A percentile compares a stretch with the other conserved stretches of the same genome.
Conservation (phyloP, 2,329 filamentous ascomycete species). For the Paecilomyces formosus region DNA sequence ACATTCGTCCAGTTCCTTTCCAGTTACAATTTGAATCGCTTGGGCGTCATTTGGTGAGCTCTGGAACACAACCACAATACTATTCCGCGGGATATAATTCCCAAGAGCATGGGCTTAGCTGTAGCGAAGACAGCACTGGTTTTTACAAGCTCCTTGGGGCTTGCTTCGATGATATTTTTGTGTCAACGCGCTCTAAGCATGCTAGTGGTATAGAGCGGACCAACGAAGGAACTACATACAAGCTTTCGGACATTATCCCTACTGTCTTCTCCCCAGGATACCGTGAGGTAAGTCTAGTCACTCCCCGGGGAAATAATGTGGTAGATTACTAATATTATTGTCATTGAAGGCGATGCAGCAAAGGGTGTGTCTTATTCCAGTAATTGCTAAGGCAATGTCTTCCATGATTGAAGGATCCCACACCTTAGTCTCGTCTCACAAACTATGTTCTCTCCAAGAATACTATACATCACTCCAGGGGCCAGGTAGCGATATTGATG, state of each 20-base stretch:
- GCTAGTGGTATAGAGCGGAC: slow-evolving; percentile 1
- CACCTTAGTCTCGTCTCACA: slow-evolving; percentile 9
- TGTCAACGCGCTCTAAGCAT: neutral
- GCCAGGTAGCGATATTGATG: neutral
- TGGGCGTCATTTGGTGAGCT: neutral
- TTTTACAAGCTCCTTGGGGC: slow-evolving; percentile 16
- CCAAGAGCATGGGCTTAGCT: neutral
- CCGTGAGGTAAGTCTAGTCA: slow-evolving; percentile 16
- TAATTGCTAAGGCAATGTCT: slow-evolving; percentile 26
- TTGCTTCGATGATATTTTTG: slow-evolving; percentile 17
- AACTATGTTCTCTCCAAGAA: slow-evolving; percentile 6
- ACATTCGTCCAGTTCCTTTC: neutral
- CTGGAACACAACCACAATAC: neutral
- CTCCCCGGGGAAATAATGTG: neutral
- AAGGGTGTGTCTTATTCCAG: slow-evolving; percentile 24
- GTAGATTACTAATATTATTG: neutral
- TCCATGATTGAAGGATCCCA: slow-evolving; percentile 20
- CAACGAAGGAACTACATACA: slow-evolving; percentile 4
- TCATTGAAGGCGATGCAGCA: slow-evolving; percentile 25
- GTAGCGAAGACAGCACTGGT: neutral
- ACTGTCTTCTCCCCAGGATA: slow-evolving; percentile 23
- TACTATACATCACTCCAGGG: neutral
- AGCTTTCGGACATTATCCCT: slow-evolving; percentile 19
- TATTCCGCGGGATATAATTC: neutral
- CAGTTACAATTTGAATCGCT: neutral